Base-by-base conservation (phyloP, 2,329 filamentous ascomycete species). In the Nothopassalora personata region DNA sequence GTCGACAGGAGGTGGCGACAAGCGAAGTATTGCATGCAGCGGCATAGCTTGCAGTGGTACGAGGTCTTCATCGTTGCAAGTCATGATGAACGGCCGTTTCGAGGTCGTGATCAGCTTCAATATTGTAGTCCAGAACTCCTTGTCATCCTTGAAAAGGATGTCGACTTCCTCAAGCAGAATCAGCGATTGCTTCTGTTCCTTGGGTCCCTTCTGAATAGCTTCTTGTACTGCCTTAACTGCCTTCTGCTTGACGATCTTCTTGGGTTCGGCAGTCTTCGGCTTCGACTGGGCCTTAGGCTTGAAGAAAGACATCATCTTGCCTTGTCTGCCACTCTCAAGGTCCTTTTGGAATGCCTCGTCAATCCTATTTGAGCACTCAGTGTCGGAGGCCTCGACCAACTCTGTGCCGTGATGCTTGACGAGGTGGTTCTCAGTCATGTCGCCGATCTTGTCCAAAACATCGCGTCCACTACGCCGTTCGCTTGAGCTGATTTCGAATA, bases 391-490 rank as follows among this genome's bases (percentile, higher is more conserved):
- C 27, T 70, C 67, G 30, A 59, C 50, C 18, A 67, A 67, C n/a
- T 61, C 56, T 5, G 53, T 62, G 8, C 67, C 68, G 54, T 72
- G 69, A 47, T 80, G 80, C 64, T 86, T 85, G 19, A 99, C 93
- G 1, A 96, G 81, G 73, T 99, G 94, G 68, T 99, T 97, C 61
- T 87, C 87, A 4, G 91, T 94, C 93, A 99, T 97, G 74, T 99
- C 91, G 45, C 94, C 95, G 48, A 99, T 90, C 66, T 84, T 90
- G 68, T 99, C 94, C 34, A 96, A 73, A 51, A 99, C 86, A 68
- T 99, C 94, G 72, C 88, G 94, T 33, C 92, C 93, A 69, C 85
- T 96, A 62, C 94, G 83, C 53, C 92, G 86, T 65, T 85, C 90
- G 60, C 90, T 85, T 0, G 93, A 78, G 68, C 96, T 95, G 70